phyloP scores from a whole-genome alignment of 75 land plant genomes.

The Pinus taeda region DNA sequence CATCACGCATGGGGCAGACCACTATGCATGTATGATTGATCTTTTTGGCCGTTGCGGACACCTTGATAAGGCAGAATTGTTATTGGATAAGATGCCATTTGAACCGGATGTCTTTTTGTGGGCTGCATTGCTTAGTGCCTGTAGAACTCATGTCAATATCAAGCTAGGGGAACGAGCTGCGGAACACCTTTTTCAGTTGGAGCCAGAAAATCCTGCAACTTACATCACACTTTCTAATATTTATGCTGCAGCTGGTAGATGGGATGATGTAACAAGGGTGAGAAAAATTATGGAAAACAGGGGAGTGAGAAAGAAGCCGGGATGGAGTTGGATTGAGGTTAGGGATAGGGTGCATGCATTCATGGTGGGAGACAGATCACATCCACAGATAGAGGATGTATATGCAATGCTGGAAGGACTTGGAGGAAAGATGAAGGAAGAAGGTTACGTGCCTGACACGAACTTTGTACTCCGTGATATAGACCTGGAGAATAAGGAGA shows the following conservation, averaged over 20 bases:
- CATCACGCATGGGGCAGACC: slow-evolving; percentile 38
- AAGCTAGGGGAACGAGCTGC: slow-evolving; percentile 37
- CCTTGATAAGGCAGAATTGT: slow-evolving; percentile 31
- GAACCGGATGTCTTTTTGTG: slow-evolving; percentile 32
- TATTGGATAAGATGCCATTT: slow-evolving; percentile 24
- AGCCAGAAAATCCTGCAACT: slow-evolving; percentile 28
- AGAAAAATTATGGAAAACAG: slow-evolving; percentile 33
- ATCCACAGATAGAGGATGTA: slow-evolving; percentile 25
- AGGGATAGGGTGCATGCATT: slow-evolving; percentile 42
- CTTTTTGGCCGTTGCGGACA: slow-evolving; percentile 54
- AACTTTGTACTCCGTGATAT: slow-evolving; percentile 36
- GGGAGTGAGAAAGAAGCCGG: slow-evolving; percentile 55
- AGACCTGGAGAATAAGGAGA: slow-evolving; percentile 15
- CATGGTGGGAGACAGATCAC: slow-evolving; percentile 30
- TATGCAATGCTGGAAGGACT: slow-evolving; percentile 40
- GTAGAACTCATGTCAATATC: slow-evolving; percentile 33
- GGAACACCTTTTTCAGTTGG: slow-evolving; percentile 38
- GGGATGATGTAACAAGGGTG: slow-evolving; percentile 43
- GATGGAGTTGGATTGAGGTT: slow-evolving; percentile 52
- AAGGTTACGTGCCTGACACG: slow-evolving; percentile 26
- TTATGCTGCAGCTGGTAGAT: slow-evolving; percentile 46
- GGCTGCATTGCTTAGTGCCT: slow-evolving; percentile 49
- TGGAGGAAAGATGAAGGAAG: slow-evolving; percentile 11
- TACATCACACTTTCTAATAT: slow-evolving; percentile 55
- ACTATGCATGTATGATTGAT: slow-evolving; percentile 63